Conservation (phyloP, 2,329 filamentous ascomycete genomes). For the Akanthomyces uredinophilus region DNA sequence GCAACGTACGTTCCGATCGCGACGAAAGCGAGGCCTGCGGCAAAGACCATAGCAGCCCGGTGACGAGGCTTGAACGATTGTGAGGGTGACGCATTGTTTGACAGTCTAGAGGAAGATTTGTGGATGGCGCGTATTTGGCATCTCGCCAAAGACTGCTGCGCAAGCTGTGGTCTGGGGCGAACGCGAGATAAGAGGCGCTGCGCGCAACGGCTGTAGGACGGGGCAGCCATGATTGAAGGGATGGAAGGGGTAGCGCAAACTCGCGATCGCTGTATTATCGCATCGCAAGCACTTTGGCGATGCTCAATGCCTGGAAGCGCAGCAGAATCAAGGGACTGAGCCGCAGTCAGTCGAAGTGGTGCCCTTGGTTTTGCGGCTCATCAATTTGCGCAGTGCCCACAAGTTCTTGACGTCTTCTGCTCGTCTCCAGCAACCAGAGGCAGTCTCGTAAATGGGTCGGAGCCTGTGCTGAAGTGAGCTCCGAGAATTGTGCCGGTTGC, state of each 20-base stretch:
- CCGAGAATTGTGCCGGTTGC: neutral
- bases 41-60: neutral
- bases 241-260: neutral
- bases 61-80: neutral
- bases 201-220: constrained; percentile 14
- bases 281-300: neutral
- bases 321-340: neutral
- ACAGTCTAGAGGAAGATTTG: neutral
- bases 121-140: neutral
- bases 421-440: neutral
- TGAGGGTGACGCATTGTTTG: neutral
- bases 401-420: neutral
- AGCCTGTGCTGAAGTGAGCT: neutral
- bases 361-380: neutral
- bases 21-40: neutral
- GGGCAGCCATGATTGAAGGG: constrained; percentile 15
- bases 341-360: neutral
- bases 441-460: neutral
- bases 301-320: neutral
- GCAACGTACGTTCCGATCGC: constrained; percentile 1
- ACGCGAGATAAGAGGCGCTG: constrained; percentile 13
- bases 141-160: neutral
- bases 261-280: neutral
- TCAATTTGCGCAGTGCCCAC: neutral
- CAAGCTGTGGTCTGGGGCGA: neutral